Conservation (phyloP, 306 rosid species). For the Hippophae rhamnoides region DNA sequence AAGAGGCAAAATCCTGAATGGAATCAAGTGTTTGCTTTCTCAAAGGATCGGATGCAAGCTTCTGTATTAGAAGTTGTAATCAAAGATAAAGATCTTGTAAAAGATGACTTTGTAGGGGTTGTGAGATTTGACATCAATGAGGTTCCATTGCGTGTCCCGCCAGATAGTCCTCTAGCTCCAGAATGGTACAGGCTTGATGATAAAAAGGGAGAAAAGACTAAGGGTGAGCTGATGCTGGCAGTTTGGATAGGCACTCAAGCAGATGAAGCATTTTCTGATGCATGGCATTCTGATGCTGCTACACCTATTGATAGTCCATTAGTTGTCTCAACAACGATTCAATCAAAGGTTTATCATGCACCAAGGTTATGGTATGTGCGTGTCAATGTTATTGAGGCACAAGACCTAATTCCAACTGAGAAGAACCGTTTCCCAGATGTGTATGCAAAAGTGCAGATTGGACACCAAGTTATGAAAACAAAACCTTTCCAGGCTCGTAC, state of each 20-base stretch:
- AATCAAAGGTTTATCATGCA: conserved; percentile 61
- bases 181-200: conserved; percentile 77
- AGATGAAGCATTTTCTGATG: conserved; percentile 78
- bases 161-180: conserved; percentile 87
- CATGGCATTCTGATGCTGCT: conserved; percentile 85
- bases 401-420: conserved; percentile 34
- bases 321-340: conserved; percentile 30
- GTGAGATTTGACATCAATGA: conserved; percentile 76
- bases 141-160: conserved; percentile 68
- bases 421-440: conserved; percentile 34
- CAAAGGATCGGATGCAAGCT: conserved; percentile 82
- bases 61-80: conserved; percentile 71
- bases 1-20: conserved; percentile 70
- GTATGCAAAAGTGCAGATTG: conserved; percentile 37
- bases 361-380: conserved; percentile 74
- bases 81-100: conserved; percentile 66
- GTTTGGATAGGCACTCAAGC: conserved; percentile 97
- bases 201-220: conserved; percentile 63
- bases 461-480: conserved; percentile 39
- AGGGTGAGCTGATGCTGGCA: conserved; percentile 84
- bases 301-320: conserved; percentile 8
- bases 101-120: conserved; percentile 81
- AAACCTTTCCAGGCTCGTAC: conserved; percentile 33
- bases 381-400: conserved; percentile 44
- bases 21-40: conserved; percentile 79